These are phyloP conservation scores for Astragalus membranaceus DNA, from an alignment of 306 rosid species.

Conservation along the genomic window DNA sequence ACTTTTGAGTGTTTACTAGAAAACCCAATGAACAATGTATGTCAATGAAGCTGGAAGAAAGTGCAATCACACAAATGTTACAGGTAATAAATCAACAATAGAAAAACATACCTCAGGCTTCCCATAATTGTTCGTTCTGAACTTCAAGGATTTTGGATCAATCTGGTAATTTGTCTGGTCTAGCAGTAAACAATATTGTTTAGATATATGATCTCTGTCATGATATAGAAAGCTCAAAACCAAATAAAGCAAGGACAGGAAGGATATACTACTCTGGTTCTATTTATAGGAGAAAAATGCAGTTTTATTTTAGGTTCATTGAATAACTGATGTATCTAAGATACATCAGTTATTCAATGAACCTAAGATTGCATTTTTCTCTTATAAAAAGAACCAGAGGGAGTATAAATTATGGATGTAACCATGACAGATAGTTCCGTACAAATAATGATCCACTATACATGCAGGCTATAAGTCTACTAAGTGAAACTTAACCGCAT, in stretches of 20 bases:
- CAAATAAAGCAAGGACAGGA: slow-evolving; percentile 8
- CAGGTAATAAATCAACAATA: background rate
- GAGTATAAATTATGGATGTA: background rate
- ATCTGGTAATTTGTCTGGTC: slow-evolving; percentile 53
- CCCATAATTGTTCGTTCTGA: slow-evolving; percentile 68
- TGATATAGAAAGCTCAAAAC: background rate
- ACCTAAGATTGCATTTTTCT: no score
- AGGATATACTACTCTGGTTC: background rate
- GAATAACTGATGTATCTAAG: no score
- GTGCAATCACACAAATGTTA: background rate
- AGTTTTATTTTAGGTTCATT: no score
- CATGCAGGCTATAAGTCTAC: background rate
- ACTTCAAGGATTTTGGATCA: slow-evolving; percentile 62
- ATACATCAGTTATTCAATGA: no score
- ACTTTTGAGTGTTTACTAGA: slow-evolving; percentile 1
- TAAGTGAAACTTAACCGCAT: background rate
- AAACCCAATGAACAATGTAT: background rate
- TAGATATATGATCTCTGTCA: slow-evolving; percentile 24
- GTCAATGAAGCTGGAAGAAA: background rate
- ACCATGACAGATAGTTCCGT: background rate
- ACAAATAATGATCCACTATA: slow-evolving; percentile 1
- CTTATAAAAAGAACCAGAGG: no score
- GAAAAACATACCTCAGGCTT: slow-evolving; percentile 74
- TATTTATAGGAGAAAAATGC: no score
- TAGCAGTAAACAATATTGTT: slow-evolving; percentile 41